These are phyloP conservation scores for Zygosaccharomyces pseudobailii DNA, from an alignment of 1,139 yeast genomes.

Conservation along the genomic window DNA sequence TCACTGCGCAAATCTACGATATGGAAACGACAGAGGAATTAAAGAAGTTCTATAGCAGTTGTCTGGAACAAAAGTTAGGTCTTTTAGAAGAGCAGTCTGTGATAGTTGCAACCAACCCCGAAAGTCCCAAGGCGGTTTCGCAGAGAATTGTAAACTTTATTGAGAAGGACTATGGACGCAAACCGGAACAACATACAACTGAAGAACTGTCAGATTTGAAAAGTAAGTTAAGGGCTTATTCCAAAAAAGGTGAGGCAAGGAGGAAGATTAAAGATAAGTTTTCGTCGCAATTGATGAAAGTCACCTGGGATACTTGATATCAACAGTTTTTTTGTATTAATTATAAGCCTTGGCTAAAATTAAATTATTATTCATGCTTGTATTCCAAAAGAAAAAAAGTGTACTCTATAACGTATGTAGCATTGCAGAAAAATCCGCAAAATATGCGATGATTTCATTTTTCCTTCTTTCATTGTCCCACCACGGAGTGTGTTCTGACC, in stretches of 20 bases:
- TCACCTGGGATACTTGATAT: conserved; percentile 4
- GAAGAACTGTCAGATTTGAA: conserved; percentile 31
- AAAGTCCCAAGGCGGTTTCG: conserved; percentile 5
- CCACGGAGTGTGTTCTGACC: conserved; percentile 1
- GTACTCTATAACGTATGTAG: not conserved
- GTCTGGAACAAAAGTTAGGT: conserved; percentile 21
- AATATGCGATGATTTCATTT: not conserved
- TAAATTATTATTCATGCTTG: not conserved
- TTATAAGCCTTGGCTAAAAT: not conserved
- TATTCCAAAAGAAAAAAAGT: not conserved
- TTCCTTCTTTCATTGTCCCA: not conserved
- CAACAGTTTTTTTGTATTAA: not conserved
- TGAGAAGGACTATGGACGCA: conserved; percentile 2
- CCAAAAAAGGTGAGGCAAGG: conserved; percentile 33
- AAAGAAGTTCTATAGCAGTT: conserved; percentile 17
- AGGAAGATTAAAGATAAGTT: conserved; percentile 6
- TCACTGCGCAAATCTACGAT: conserved; percentile 15
- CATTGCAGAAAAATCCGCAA: not conserved
- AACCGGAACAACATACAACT: conserved; percentile 18
- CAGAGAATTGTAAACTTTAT: conserved; percentile 11
- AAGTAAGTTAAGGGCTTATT: conserved; percentile 37
- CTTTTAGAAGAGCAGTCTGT: conserved; percentile 18
- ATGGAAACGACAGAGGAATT: conserved; percentile 11
- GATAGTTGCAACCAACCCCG: conserved; percentile 12
- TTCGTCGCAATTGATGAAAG: not conserved